A percentile compares a stretch with the other conserved stretches of the same genome.
phyloP scores from a whole-genome alignment of 2,329 filamentous ascomycete species.

The Diaporthe eres region DNA sequence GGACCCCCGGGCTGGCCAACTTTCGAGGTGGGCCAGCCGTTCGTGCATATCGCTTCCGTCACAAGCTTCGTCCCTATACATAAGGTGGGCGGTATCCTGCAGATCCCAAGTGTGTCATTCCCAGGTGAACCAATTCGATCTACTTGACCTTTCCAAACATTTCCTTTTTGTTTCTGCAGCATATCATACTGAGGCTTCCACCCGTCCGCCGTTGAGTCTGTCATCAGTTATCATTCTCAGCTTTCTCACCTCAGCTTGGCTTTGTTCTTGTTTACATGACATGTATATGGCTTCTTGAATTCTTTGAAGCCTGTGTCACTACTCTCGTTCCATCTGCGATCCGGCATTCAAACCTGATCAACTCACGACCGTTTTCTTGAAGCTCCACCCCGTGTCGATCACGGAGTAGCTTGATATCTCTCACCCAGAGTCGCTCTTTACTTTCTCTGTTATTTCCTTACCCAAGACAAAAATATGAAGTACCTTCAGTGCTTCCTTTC shows the following conservation, averaged over 20 bases:
- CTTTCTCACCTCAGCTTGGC: neutral
- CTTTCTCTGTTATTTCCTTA: slow-evolving; percentile 22
- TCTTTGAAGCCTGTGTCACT: slow-evolving; percentile 11
- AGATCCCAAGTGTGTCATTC: slow-evolving; percentile 11
- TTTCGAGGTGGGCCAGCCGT: slow-evolving; percentile 32
- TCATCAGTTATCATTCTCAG: slow-evolving; percentile 17
- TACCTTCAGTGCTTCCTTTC: slow-evolving; percentile 28
- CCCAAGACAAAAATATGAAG: slow-evolving; percentile 27
- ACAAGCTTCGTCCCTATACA: slow-evolving; percentile 33
- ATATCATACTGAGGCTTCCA: neutral
- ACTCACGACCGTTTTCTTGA: neutral
- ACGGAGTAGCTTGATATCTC: slow-evolving; percentile 4
- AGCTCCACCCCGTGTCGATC: slow-evolving; percentile 17
- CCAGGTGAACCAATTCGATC: slow-evolving; percentile 13
- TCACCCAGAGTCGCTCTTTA: slow-evolving; percentile 31
- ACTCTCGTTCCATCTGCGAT: slow-evolving; percentile 12
- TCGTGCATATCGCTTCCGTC: slow-evolving; percentile 31
- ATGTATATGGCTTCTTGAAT: slow-evolving; percentile 22
- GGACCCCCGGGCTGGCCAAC: slow-evolving; percentile 21
- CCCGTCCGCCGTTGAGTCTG: neutral
- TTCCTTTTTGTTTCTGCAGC: slow-evolving; percentile 31
- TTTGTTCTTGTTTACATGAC: neutral
- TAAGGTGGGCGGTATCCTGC: slow-evolving; percentile 35
- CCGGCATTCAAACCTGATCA: slow-evolving; percentile 1
- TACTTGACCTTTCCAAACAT: slow-evolving; percentile 30